Conservation (phyloP, 805 yeast genomes). For the Yarrowia sp. region DNA sequence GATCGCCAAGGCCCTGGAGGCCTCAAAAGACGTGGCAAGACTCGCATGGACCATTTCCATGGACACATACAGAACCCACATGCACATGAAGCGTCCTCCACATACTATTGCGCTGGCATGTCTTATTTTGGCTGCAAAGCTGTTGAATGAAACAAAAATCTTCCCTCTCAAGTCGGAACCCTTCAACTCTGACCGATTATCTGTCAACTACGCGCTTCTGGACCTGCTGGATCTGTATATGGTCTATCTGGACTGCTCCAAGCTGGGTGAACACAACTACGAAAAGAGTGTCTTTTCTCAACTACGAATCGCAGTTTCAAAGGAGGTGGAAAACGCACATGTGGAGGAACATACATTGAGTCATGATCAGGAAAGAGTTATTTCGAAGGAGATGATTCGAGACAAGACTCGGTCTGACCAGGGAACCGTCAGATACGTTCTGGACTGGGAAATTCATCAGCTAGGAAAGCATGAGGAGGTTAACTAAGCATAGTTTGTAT, state of each 20-base stretch:
- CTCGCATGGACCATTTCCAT: slow-evolving; percentile 78
- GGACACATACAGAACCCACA: slow-evolving; percentile 74
- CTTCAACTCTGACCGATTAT: slow-evolving; percentile 44
- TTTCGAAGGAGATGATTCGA: slow-evolving; percentile 18
- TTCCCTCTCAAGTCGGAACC: slow-evolving; percentile 49
- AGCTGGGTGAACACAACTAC: slow-evolving; percentile 52
- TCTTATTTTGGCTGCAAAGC: slow-evolving; percentile 64
- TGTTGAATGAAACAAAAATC: slow-evolving; percentile 49
- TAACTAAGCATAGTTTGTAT: slow-evolving; percentile 7
- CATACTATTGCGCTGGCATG: slow-evolving; percentile 77
- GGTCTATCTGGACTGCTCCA: slow-evolving; percentile 61
- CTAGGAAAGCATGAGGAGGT: slow-evolving; percentile 41
- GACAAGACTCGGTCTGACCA: slow-evolving; percentile 47
- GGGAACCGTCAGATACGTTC: slow-evolving; percentile 48
- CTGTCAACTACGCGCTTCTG: slow-evolving; percentile 58
- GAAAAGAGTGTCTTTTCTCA: slow-evolving; percentile 24
- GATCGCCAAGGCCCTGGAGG: slow-evolving; percentile 57
- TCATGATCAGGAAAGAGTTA: background rate
- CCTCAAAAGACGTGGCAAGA: slow-evolving; percentile 49
- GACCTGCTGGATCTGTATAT: slow-evolving; percentile 68
- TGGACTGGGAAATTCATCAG: slow-evolving; percentile 46
- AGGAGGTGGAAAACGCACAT: slow-evolving; percentile 52
- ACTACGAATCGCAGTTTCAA: slow-evolving; percentile 31
- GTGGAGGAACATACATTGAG: slow-evolving; percentile 52
- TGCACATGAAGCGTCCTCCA: slow-evolving; percentile 72